Base-by-base conservation (phyloP, 805 yeast species). In the Lipomyces japonicus region DNA sequence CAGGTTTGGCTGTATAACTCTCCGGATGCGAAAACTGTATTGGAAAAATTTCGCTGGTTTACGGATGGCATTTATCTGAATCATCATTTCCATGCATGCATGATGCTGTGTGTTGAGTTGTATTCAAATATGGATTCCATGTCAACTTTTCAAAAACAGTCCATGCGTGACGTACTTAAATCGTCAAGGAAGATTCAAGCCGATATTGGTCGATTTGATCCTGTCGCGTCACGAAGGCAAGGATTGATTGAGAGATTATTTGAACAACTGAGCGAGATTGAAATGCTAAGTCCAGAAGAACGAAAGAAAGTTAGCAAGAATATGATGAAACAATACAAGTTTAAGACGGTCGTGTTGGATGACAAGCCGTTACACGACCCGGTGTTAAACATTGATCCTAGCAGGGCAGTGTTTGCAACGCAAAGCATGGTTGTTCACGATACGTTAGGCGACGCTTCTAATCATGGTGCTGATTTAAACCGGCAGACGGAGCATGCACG, bases 61-160 rank as follows among this genome's bases (percentile, higher is more conserved):
- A 42, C 50, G 6, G 57, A 55, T 22, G 51, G 52, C 6, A n/a
- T 55, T 19, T 56, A 51, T 52, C 36, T 44, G 10, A 42, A 42
- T 28, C 58, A 54, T 19, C 51, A 51, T 28, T 55, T 55, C 37
- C 60, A 57, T 31, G 57, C 60, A 24, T 44, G 50, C 26, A 46
- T 57, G 23, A 51, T 57, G 53, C 53, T 57, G 18, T 26, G 48
- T 18, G 48, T 57, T 4, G 60, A 57, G 42, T 38, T 57, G 4
- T 44, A 42, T 26, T 36, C 48, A 16, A 47, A 41, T 24, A 40
- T 45, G 46, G 60, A 57, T 28, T 19, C 40, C 2, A 41, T 57
- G 45, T 44, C 57, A 5, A 16, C 48, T 5, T 48, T 48, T 24
- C 58, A 51, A 32, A 44, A 50, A 3, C 48, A 47, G 28, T 40